Conservation (phyloP, 169 alveolate species). For the Miamiensis avidus region DNA sequence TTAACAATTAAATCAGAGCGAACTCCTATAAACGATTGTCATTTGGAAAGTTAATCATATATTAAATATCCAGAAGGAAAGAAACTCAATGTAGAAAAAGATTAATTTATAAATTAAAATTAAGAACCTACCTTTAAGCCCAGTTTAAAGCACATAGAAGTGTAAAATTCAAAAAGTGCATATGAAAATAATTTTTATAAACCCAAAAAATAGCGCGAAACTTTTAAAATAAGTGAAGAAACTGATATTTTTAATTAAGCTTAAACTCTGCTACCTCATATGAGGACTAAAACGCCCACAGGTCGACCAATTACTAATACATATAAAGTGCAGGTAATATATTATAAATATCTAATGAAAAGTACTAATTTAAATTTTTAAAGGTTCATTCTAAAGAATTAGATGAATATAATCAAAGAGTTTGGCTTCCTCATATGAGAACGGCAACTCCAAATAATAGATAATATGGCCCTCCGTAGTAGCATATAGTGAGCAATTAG, state of each 20-base stretch:
- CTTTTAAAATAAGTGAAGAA: constrained; percentile 6
- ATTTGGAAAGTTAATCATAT: background rate
- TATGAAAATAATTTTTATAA: constrained; percentile 1
- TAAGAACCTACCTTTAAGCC: background rate
- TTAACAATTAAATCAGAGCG: no score
- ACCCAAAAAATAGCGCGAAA: background rate
- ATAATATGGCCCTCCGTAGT: background rate
- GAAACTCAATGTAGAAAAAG: background rate
- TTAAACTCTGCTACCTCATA: constrained; percentile 2
- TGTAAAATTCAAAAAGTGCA: background rate
- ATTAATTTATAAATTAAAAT: background rate
- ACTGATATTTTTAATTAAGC: background rate
- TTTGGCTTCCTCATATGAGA: constrained; percentile 27
- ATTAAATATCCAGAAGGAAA: background rate
- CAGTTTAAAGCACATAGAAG: background rate
- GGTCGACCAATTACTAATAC: constrained; percentile 4
- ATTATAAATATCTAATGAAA: no score
- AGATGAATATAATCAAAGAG: constrained; percentile 1
- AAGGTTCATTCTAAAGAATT: no score
- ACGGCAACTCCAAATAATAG: constrained; percentile 17
- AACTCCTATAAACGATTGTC: background rate
- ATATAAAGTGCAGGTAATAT: no score
- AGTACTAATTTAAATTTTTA: no score
- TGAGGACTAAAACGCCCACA: constrained; percentile 1
- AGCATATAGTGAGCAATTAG: constrained; percentile 1